Base-by-base conservation (phyloP, 2,329 filamentous ascomycete genomes). In the Sarocladium oryzae region DNA sequence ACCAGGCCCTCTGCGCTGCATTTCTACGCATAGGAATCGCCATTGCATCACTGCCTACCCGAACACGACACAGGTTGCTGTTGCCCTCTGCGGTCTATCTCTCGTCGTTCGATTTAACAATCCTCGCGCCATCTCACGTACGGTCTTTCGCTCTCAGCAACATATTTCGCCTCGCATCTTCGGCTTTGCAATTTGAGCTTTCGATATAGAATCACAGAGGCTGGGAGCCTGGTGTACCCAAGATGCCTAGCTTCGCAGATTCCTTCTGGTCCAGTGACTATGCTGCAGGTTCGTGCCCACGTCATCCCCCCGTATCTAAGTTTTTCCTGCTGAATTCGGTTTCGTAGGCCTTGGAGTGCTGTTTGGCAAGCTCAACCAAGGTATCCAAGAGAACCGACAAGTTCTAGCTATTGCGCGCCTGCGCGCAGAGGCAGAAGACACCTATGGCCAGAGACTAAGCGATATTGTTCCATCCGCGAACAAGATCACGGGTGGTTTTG, bases 211-310 rank as follows among this genome's bases (percentile, higher is more conserved):
- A 20, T 9, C 18, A 18, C 18, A 20, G 9, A 48, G 26, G 8
- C 18, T 32, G 26, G 20, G 30, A 36, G 46, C 21, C 33, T 36
- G 33, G 46, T 24, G 32, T 37, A 37, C 16, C 33, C 58, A 82
- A 69, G 66, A 92, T 92, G 88, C 86, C 88, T 60, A 82, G 88
- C 62, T 97, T 99, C 72, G 85, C 90, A 60, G 89, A 92, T 73
- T 96, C 91, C 49, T 97, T 99, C 74, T 99, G 93, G 93, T 96
- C 93, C 56, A 82, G 83, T 66, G 93, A 99, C 79, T 97, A 97
- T 78, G 92, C 92, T 67, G 90, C 88, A 76, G 91, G 87, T 88
- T 73, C 67, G 79, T 64, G 23, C 11, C 9, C 28, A 43, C 32
- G 23, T 36, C 33, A 49, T 23, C 43, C 16, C 28, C 15, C 15